Base-by-base conservation (phyloP, 108 stramenopile species). In the Skeletonema marinoi region DNA sequence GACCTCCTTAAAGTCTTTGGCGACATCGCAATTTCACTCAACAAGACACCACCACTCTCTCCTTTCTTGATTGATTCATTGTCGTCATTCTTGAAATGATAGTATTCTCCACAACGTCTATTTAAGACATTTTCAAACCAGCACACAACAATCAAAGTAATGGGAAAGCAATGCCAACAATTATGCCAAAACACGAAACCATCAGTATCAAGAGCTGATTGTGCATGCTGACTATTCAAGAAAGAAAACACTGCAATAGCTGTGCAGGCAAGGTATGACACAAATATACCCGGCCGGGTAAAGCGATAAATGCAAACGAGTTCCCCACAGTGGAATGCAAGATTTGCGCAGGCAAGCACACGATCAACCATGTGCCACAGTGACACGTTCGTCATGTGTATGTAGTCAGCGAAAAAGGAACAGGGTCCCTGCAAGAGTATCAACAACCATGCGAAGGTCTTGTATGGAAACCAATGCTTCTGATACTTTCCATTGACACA, bases 391-490 rank as follows among this genome's bases (percentile, higher is more conserved):
- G 83, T 79, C 83, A 84, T 84, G 73, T 80, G 51, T 16, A 84
- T 54, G 42, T 84, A 84, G 42, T 84, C 83, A 0, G 83, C 83
- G 13, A 80, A 60, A 70, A 84, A 84, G n/a, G 78, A 80, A 32
- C 73, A 84, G 31, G 83, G 83, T 32, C 78, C 75, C 75, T 84
- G 83, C 21, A 80, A 51, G 31, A 84, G 35, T 30, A 80, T 80
- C 42, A 84, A 76, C 1, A 46, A 36, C 83, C 78, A 84, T 42
- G 74, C 78, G 75, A 84, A 80, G 3, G 46, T 44, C 31, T 54
- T 62, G 66, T 84, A 84, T 6, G 83, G 83, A 32, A 80, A 84
- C 78, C 82, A 82, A 77, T 82, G 82, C 46, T 63, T 70, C n/a
- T 25, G 41, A 32, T 29, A 59, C 6, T 65, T 21, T 29, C 50